Conservation (phyloP, 495 filamentous ascomycete genomes). For the Penicillium maclennaniae region DNA sequence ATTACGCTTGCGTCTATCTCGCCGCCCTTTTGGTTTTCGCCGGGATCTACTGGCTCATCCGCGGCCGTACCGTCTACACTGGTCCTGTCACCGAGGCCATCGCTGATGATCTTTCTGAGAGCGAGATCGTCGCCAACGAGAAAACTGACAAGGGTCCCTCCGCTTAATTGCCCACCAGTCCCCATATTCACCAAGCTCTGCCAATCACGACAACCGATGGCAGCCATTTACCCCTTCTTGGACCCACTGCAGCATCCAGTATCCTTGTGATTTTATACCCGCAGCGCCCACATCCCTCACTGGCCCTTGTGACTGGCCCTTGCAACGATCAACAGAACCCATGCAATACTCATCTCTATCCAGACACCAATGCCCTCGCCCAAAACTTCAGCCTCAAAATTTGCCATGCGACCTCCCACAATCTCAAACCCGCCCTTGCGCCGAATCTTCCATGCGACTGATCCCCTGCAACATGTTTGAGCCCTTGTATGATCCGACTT, state of each 20-base stretch:
- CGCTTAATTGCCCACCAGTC: constrained; percentile 1
- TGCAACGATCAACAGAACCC: not conserved
- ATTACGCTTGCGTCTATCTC: constrained; percentile 31
- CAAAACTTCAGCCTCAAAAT: not conserved
- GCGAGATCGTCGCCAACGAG: constrained; percentile 4
- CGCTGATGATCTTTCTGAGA: constrained; percentile 13
- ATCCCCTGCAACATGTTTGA: not conserved
- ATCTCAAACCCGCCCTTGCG: not conserved
- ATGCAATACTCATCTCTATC: not conserved
- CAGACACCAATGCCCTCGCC: not conserved
- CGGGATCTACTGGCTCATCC: constrained; percentile 17
- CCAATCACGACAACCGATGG: not conserved
- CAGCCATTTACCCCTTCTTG: not conserved
- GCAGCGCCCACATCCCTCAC: constrained; percentile 20
- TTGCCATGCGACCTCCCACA: not conserved
- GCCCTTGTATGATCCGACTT: not conserved
- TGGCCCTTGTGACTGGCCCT: not conserved
- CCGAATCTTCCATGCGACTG: not conserved
- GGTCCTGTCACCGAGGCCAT: constrained; percentile 19
- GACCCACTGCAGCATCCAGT: not conserved
- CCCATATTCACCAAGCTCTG: not conserved
- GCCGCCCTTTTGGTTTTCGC: constrained; percentile 10
- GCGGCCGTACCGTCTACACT: constrained; percentile 18
- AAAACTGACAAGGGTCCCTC: constrained; percentile 9
- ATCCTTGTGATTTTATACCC: not conserved